phyloP scores from a whole-genome alignment of 1,139 yeast species.

The Arxiozyma slooffiae region DNA sequence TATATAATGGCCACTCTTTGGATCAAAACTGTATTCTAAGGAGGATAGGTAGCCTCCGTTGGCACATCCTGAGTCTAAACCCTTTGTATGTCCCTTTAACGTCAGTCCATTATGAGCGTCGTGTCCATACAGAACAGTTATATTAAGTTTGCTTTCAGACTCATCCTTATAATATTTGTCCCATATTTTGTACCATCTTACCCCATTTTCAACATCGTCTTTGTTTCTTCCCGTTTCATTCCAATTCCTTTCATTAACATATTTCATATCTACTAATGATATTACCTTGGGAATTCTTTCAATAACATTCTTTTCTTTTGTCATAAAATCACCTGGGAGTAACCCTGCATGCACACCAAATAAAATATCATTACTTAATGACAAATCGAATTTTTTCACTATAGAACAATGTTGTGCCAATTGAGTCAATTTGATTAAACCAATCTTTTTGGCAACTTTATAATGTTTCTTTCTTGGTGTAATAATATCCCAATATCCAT shows the following conservation, averaged over 20 bases:
- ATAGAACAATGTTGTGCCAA: slow-evolving; percentile 19
- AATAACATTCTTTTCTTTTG: not conserved
- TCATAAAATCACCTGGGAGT: slow-evolving; percentile 19
- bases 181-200: slow-evolving; percentile 28
- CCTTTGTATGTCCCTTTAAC: slow-evolving; percentile 55
- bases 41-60: slow-evolving; percentile 66
- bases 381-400: slow-evolving; percentile 13
- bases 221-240: slow-evolving; percentile 16
- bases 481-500: slow-evolving; percentile 7
- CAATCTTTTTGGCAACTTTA: slow-evolving; percentile 17
- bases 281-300: slow-evolving; percentile 9
- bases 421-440: slow-evolving; percentile 11
- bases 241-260: slow-evolving; percentile 21
- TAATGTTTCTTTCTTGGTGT: slow-evolving; percentile 17
- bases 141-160: slow-evolving; percentile 39
- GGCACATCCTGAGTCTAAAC: slow-evolving; percentile 77
- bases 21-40: slow-evolving; percentile 23
- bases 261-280: slow-evolving; percentile 26
- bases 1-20: slow-evolving; percentile 5
- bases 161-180: slow-evolving; percentile 7
- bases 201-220: slow-evolving; percentile 10
- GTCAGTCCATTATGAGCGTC: slow-evolving; percentile 74
- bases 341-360: slow-evolving; percentile 29
- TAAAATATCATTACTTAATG: slow-evolving; percentile 12
- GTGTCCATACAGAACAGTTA: slow-evolving; percentile 74